Evolutionary conservation across 2,329 filamentous ascomycete genomes (phyloP).

Genomic region (Colletotrichum noveboracense): DNA sequence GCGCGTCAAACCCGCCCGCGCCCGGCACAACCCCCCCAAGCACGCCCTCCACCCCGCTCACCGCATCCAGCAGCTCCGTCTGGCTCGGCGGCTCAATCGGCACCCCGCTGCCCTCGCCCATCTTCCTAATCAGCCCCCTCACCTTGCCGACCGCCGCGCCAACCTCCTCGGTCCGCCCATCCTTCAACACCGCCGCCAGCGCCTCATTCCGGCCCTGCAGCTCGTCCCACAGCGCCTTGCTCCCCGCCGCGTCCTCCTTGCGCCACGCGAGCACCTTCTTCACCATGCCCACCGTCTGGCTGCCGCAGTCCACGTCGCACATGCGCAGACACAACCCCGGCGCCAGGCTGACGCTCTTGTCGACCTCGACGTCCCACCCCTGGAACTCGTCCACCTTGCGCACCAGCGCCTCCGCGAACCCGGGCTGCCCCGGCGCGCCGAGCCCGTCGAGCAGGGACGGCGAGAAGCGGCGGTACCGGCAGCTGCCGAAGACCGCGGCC

Average conservation of each 20-base stretch:
- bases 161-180: conserved; percentile 48
- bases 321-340: conserved; percentile 79
- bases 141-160: conserved; percentile 52
- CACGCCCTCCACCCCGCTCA: conserved; percentile 76
- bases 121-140: conserved; percentile 72
- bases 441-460: conserved; percentile 73
- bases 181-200: conserved; percentile 69
- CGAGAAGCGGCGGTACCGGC: conserved; percentile 90
- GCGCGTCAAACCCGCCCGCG: conserved; percentile 91
- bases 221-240: conserved; percentile 74
- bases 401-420: conserved; percentile 71
- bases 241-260: conserved; percentile 64
- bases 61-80: conserved; percentile 81
- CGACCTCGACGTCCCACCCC: conserved; percentile 82
- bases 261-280: conserved; percentile 89
- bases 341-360: conserved; percentile 75
- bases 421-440: conserved; percentile 68
- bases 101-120: conserved; percentile 77
- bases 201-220: conserved; percentile 78
- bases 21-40: conserved; percentile 92
- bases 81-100: conserved; percentile 90
- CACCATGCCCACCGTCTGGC: conserved; percentile 93
- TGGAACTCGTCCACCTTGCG: conserved; percentile 67
- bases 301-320: conserved; percentile 96
- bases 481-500: conserved; percentile 89